phyloP scores from a whole-genome alignment of 1,139 yeast genomes.

The Candida dubliniensis region DNA sequence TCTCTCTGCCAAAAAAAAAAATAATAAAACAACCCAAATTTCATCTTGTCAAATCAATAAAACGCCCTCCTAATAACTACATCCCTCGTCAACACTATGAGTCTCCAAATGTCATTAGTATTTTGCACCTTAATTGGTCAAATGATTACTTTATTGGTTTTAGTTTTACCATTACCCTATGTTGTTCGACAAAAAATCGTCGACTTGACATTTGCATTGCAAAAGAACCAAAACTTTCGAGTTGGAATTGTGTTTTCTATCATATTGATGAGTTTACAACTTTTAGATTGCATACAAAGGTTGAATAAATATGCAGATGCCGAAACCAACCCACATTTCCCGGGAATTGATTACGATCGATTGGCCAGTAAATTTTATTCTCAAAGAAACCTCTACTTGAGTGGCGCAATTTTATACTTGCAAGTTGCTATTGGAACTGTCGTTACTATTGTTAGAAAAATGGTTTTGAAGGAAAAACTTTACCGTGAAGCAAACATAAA shows the following conservation, averaged over 20 bases:
- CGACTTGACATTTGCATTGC: slow-evolving; percentile 32
- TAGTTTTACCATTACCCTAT: slow-evolving; percentile 65
- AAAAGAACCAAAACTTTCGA: slow-evolving; percentile 45
- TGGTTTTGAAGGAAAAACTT: slow-evolving; percentile 56
- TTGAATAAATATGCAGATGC: slow-evolving; percentile 31
- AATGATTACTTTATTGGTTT: slow-evolving; percentile 51
- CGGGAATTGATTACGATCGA: slow-evolving; percentile 35
- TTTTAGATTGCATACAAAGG: slow-evolving; percentile 58
- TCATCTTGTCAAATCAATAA: no score
- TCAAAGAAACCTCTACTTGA: slow-evolving; percentile 68
- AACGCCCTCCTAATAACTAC: not conserved
- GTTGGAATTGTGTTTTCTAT: slow-evolving; percentile 50
- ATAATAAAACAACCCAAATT: no score
- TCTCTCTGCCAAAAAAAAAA: not conserved
- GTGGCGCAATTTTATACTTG: slow-evolving; percentile 68
- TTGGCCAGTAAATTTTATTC: slow-evolving; percentile 62
- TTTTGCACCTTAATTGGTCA: slow-evolving; percentile 50
- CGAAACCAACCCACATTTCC: slow-evolving; percentile 27
- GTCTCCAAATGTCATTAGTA: slow-evolving; percentile 47
- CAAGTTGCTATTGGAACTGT: slow-evolving; percentile 60
- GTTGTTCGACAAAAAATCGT: slow-evolving; percentile 49
- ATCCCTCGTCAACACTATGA: slow-evolving; percentile 28
- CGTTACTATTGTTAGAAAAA: slow-evolving; percentile 53
- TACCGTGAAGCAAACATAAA: slow-evolving; percentile 29
- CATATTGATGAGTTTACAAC: slow-evolving; percentile 51